A percentile compares a stretch with the other conserved stretches of the same genome.
phyloP scores from a whole-genome alignment of 2,329 filamentous ascomycete genomes.

The Chaetomiaceae sp. region DNA sequence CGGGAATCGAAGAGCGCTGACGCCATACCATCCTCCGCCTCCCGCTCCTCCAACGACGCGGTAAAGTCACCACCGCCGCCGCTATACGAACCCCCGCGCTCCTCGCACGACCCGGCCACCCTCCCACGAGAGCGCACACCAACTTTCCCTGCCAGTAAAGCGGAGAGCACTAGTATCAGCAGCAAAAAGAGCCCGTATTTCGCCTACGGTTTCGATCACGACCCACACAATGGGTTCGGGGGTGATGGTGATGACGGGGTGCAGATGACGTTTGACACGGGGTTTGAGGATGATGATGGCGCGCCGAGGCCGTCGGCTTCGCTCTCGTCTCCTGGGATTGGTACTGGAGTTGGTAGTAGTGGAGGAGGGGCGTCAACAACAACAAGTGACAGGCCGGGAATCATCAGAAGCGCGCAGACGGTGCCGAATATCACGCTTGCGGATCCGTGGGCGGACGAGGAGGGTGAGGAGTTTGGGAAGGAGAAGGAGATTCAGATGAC shows the following conservation, averaged over 20 bases:
- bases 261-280: constrained; percentile 69
- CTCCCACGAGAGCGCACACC: constrained; percentile 24
- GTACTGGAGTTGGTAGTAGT: not conserved
- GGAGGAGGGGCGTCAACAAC: constrained; percentile 19
- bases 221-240: not conserved
- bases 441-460: constrained; percentile 67
- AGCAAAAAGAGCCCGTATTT: constrained; percentile 18
- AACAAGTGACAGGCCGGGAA: constrained; percentile 33
- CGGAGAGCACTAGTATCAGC: constrained; percentile 13
- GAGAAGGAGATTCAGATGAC: constrained; percentile 77
- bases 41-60: constrained; percentile 23
- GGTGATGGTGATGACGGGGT: constrained; percentile 44
- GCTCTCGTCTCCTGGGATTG: not conserved
- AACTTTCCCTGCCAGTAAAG: constrained; percentile 26
- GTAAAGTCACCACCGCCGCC: constrained; percentile 11
- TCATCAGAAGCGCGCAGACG: constrained; percentile 44
- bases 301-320: not conserved
- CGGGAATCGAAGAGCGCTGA: constrained; percentile 48
- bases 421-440: constrained; percentile 47
- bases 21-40: constrained; percentile 26
- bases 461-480: constrained; percentile 64
- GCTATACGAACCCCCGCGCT: constrained; percentile 23
- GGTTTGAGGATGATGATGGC: constrained; percentile 42
- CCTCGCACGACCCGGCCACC: not conserved
- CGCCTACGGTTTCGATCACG: constrained; percentile 10